Evolutionary conservation across 2,329 filamentous ascomycete species (phyloP).

Genomic region (Rosellinia necatrix): DNA sequence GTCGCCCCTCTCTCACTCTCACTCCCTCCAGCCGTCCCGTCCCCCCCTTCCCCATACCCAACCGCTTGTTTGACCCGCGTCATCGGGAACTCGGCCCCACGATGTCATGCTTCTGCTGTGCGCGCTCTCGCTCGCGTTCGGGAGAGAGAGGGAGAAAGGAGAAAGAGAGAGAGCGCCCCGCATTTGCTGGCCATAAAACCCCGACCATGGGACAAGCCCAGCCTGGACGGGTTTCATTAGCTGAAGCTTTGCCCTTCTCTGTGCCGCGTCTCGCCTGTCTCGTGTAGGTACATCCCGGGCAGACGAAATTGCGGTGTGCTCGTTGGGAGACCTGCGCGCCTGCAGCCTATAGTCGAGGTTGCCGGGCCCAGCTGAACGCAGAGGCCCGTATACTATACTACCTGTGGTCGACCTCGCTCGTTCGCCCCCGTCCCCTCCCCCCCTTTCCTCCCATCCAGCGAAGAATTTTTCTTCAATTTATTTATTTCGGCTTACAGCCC

Average conservation of each 20-base stretch:
- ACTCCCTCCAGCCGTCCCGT: too few relatives aligned
- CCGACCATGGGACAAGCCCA: conserved; percentile 12
- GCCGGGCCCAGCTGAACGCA: conserved; percentile 18
- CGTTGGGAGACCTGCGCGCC: conserved; percentile 5
- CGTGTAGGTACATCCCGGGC: conserved; percentile 14
- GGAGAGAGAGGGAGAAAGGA: too few relatives aligned
- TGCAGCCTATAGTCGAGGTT: conserved; percentile 12
- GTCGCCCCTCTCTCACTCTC: too few relatives aligned
- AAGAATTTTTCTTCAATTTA: not conserved
- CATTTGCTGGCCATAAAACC: conserved; percentile 19
- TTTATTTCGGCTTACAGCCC: not conserved
- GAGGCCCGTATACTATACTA: conserved; percentile 11
- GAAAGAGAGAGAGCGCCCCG: too few relatives aligned
- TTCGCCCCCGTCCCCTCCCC: not conserved
- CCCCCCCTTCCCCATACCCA: conserved; percentile 11
- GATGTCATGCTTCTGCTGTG: not conserved
- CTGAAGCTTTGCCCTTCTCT: not conserved
- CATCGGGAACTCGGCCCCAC: conserved; percentile 28
- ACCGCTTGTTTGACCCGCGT: conserved; percentile 25
- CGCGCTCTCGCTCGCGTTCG: not conserved
- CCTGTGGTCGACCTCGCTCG: not conserved
- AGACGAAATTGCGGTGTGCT: conserved; percentile 28
- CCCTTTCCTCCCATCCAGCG: not conserved
- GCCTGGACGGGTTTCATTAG: not conserved
- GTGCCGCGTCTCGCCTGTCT: not conserved